phyloP scores from a whole-genome alignment of 2,329 filamentous ascomycete genomes.

The Penicillium sp. region DNA sequence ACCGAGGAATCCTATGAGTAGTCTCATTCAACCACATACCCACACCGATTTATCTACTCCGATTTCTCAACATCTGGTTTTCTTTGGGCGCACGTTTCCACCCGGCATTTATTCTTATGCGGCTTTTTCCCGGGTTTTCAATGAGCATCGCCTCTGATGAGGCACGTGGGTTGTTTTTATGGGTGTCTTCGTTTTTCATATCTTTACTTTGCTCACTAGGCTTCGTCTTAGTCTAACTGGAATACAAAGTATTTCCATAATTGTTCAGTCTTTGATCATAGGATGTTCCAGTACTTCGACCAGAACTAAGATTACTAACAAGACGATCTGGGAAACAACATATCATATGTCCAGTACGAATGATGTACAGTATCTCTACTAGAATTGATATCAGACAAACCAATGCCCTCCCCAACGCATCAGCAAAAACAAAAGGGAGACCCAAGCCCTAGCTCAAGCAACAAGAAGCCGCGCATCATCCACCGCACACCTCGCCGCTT shows the following conservation, averaged over 20 bases:
- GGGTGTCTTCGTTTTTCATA: neutral
- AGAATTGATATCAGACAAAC: slow-evolving; percentile 7
- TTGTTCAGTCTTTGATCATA: neutral
- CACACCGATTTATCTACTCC: neutral
- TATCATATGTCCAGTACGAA: neutral
- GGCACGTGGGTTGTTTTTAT: neutral
- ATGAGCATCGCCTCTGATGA: neutral
- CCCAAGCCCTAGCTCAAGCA: slow-evolving; percentile 16
- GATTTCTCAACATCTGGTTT: neutral
- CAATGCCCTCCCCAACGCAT: neutral
- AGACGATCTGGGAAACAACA: neutral
- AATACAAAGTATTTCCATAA: neutral
- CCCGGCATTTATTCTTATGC: neutral
- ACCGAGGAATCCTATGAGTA: slow-evolving; percentile 37
- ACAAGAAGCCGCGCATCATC: slow-evolving; percentile 56
- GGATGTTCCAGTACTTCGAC: neutral
- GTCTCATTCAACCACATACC: neutral
- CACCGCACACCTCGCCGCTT: slow-evolving; percentile 74
- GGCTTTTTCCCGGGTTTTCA: neutral
- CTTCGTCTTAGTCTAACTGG: neutral
- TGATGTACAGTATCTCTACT: neutral
- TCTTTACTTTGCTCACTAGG: neutral
- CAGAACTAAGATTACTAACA: neutral
- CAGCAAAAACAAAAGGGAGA: neutral
- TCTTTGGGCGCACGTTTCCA: neutral